These are phyloP conservation scores for Pseudozyma sp. DNA, from an alignment of 1,284 basidiomycete species.

Conservation along the genomic window DNA sequence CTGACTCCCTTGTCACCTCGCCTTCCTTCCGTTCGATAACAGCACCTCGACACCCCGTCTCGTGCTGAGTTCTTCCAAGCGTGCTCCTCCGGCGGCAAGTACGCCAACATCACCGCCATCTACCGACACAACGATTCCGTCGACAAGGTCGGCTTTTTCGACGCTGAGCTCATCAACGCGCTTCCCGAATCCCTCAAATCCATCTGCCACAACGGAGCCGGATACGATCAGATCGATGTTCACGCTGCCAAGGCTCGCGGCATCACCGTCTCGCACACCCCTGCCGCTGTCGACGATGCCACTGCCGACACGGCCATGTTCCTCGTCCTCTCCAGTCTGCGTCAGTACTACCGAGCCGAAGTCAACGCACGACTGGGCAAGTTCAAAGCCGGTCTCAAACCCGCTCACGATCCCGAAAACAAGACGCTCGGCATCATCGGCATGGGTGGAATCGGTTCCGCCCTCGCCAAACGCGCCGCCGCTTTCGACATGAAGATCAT, in stretches of 20 bases:
- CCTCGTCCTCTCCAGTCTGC: constrained; percentile 60
- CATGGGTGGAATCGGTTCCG: constrained; percentile 62
- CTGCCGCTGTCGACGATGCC: constrained; percentile 61
- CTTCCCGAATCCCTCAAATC: constrained; percentile 57
- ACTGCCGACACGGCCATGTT: constrained; percentile 64
- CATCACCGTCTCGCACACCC: constrained; percentile 63
- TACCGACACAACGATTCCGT: constrained; percentile 77
- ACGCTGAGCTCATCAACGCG: constrained; percentile 51
- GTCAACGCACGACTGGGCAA: constrained; percentile 50
- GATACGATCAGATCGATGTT: constrained; percentile 65
- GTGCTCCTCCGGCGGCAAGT: constrained; percentile 68
- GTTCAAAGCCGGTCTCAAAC: constrained; percentile 53
- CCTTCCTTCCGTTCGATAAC: not conserved
- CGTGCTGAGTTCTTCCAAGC: constrained; percentile 51
- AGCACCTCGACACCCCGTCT: constrained; percentile 42
- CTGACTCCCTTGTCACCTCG: not conserved
- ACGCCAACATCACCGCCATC: constrained; percentile 79
- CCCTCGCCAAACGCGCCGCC: constrained; percentile 58
- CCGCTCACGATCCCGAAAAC: constrained; percentile 57
- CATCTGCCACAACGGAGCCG: constrained; percentile 65
- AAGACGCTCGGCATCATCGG: constrained; percentile 62
- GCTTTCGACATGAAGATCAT: constrained; percentile 63
- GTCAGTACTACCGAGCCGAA: constrained; percentile 60
- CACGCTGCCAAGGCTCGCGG: constrained; percentile 51
- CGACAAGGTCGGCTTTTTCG: constrained; percentile 57